Evolutionary conservation across 306 rosid species (phyloP).

Genomic region (Lagenaria siceraria): DNA sequence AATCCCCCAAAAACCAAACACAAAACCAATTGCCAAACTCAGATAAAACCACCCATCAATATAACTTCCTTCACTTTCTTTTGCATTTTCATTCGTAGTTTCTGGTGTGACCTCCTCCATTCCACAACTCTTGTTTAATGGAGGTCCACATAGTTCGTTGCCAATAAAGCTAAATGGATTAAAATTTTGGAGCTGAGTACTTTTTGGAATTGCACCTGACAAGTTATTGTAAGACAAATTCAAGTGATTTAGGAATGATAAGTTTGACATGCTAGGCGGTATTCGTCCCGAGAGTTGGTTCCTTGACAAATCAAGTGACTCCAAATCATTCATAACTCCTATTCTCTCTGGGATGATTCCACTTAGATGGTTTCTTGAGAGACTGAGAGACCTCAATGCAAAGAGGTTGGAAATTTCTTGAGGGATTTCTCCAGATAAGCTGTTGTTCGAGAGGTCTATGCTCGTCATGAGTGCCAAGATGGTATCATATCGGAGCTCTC

Average conservation of each 20-base stretch:
- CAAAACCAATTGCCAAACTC: neutral
- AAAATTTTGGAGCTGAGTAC: conserved; percentile 4
- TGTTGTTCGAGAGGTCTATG: conserved; percentile 10
- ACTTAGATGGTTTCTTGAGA: neutral
- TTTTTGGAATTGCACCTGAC: neutral
- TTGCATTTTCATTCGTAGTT: neutral
- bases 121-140: neutral
- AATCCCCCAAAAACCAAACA: neutral
- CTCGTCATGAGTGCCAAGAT: neutral
- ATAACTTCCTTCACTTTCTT: neutral
- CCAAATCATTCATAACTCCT: neutral
- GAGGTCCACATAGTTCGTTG: neutral
- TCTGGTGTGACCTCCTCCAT: too few species aligned
- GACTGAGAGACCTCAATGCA: neutral
- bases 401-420: neutral
- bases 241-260: neutral
- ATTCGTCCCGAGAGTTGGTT: conserved; percentile 3
- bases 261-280: neutral
- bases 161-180: neutral
- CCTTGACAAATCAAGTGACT: conserved; percentile 7
- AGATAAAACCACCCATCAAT: neutral
- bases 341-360: conserved; percentile 1
- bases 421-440: neutral
- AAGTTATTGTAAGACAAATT: conserved; percentile 9
- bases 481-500: neutral